A percentile compares a stretch with the other conserved stretches of the same genome.
Conservation (phyloP, 1,284 basidiomycete species). For the Cryptococcus sp. region DNA sequence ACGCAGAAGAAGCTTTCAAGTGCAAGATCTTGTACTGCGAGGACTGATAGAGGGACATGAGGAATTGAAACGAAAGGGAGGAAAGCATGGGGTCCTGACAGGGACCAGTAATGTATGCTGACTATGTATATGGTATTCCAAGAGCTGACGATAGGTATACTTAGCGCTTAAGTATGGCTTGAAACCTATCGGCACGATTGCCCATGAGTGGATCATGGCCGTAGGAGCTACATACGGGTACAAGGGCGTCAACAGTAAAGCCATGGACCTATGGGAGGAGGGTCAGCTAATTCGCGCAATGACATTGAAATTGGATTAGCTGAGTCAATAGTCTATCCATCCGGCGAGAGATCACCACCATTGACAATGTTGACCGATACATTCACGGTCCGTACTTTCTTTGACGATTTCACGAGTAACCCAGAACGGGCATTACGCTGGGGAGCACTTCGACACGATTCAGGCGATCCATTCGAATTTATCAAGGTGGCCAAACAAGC, state of each 20-base stretch:
- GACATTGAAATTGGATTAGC: background rate
- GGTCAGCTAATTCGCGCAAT: conserved; percentile 19
- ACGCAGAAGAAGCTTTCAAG: conserved; percentile 70
- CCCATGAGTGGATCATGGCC: conserved; percentile 96
- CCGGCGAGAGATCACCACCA: conserved; percentile 49
- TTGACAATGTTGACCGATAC: conserved; percentile 86
- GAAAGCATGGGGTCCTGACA: conserved; percentile 57
- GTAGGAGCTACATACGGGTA: conserved; percentile 80
- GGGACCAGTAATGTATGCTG: conserved; percentile 78
- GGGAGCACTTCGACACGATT: conserved; percentile 84
- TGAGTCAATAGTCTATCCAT: conserved; percentile 55
- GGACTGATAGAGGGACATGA: conserved; percentile 63
- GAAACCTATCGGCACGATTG: conserved; percentile 74
- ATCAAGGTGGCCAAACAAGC: conserved; percentile 65
- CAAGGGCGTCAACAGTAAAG: conserved; percentile 63
- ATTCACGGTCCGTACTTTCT: conserved; percentile 79
- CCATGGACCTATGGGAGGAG: conserved; percentile 78
- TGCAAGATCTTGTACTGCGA: conserved; percentile 74
- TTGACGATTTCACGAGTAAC: conserved; percentile 64
- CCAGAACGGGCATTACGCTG: conserved; percentile 63
- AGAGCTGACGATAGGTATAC: conserved; percentile 57
- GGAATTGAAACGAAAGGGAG: conserved; percentile 49
- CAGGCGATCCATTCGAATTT: conserved; percentile 76
- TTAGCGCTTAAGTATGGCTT: conserved; percentile 71
- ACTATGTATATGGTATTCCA: conserved; percentile 4